Conservation (phyloP, 1,284 basidiomycete genomes). For the Caloboletus firmus region DNA sequence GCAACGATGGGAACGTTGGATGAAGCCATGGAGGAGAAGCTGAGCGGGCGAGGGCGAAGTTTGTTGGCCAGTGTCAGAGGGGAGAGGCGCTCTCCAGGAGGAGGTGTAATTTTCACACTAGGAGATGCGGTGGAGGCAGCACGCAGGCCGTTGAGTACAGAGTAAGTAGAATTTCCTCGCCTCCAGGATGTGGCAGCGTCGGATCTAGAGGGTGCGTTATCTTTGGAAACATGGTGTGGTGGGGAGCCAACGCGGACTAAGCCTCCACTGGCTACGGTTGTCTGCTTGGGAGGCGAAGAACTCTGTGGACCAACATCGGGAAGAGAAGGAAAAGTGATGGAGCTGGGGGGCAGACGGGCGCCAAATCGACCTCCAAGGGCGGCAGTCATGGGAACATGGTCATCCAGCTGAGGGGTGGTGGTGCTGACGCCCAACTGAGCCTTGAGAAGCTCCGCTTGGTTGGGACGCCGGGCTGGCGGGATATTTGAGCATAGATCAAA, state of each 20-base stretch:
- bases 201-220: conserved; percentile 60
- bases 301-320: conserved; percentile 40
- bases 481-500: conserved; percentile 61
- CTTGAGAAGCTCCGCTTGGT: conserved; percentile 62
- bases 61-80: conserved; percentile 44
- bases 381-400: conserved; percentile 76
- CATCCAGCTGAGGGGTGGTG: conserved; percentile 36
- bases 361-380: conserved; percentile 74
- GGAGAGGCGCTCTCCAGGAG: conserved; percentile 57
- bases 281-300: conserved; percentile 55
- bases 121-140: conserved; percentile 52
- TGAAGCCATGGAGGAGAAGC: conserved; percentile 55
- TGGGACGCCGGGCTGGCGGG: conserved; percentile 60
- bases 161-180: conserved; percentile 66
- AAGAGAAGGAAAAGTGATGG: conserved; percentile 42
- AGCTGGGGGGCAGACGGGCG: conserved; percentile 48
- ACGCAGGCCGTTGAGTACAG: conserved; percentile 65
- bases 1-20: conserved; percentile 53
- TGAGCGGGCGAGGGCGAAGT: conserved; percentile 68
- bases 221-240: conserved; percentile 39
- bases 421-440: conserved; percentile 50
- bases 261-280: conserved; percentile 70
- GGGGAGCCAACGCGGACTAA: conserved; percentile 58
- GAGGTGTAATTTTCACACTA: conserved; percentile 67
- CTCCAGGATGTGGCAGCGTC: conserved; percentile 76